Conservation (phyloP, 768 basidiomycete genomes). For the Rhodotorula taiwanensis region DNA sequence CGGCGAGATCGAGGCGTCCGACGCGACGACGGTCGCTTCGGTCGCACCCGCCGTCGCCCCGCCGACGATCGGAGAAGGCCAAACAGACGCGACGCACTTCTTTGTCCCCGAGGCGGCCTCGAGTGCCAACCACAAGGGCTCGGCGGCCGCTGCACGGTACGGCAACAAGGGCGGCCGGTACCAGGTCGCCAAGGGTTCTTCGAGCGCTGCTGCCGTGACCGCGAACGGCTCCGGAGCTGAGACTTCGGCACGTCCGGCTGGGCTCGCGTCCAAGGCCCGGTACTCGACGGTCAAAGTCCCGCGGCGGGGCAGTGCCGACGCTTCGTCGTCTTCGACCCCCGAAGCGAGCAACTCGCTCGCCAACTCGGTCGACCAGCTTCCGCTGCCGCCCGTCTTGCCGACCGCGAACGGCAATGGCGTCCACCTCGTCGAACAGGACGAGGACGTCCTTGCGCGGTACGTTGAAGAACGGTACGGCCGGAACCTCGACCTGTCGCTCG, state of each 20-base stretch:
- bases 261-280: constrained; percentile 26
- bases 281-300: constrained; percentile 31
- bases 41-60: constrained; percentile 1
- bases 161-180: constrained; percentile 26
- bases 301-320: constrained; percentile 14
- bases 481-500: constrained; percentile 68
- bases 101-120: not conserved
- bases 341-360: constrained; percentile 26
- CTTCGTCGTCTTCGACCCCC: constrained; percentile 13
- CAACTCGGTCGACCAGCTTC: constrained; percentile 24
- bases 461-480: constrained; percentile 93
- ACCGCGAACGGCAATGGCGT: constrained; percentile 47
- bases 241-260: constrained; percentile 19
- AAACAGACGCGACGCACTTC: not conserved
- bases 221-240: constrained; percentile 5
- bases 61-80: not conserved
- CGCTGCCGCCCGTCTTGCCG: not conserved
- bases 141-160: constrained; percentile 9
- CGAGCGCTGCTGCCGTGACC: not conserved
- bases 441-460: constrained; percentile 58
- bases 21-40: not conserved
- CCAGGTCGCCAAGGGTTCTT: constrained; percentile 22
- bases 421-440: constrained; percentile 39
- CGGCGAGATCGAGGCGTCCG: constrained; percentile 46
- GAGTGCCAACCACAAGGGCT: too few relatives aligned